phyloP scores from a whole-genome alignment of 208 protist species.

The Vickermania ingenoplastis region DNA sequence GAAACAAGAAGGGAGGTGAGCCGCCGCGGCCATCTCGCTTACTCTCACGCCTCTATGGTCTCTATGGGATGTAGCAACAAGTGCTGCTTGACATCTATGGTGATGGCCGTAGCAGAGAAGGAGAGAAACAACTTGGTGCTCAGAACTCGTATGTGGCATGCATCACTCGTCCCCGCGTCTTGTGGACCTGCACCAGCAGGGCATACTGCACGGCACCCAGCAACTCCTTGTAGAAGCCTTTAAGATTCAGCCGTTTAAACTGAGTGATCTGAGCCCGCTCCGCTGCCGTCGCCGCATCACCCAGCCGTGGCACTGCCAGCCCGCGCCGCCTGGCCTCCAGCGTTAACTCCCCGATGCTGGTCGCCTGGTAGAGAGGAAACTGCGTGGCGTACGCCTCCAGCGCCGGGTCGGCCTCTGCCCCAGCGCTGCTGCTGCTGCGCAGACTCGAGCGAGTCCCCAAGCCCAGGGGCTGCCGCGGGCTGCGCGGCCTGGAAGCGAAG shows the following conservation, averaged over 20 bases:
- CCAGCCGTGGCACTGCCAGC: background rate
- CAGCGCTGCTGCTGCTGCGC: background rate
- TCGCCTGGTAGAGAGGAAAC: constrained; percentile 60
- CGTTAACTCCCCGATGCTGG: constrained; percentile 66
- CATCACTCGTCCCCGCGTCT: constrained; percentile 29
- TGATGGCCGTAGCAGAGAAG: no score
- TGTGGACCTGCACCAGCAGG: constrained; percentile 38
- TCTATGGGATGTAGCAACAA: no score
- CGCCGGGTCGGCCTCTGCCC: background rate
- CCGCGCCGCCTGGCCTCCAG: constrained; percentile 16
- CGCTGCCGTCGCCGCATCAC: background rate
- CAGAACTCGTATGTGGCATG: constrained; percentile 27
- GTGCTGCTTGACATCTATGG: no score
- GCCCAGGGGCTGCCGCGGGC: constrained; percentile 20
- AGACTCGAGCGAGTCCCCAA: background rate
- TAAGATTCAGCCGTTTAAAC: constrained; percentile 49
- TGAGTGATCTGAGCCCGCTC: background rate
- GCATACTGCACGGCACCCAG: constrained; percentile 44
- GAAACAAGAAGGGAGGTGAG: no score
- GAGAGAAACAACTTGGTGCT: no score
- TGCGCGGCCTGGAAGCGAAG: constrained; percentile 50
- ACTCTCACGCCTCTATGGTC: no score
- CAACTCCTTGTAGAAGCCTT: constrained; percentile 60
- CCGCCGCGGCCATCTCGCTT: no score
- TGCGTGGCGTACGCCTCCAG: background rate